These are phyloP conservation scores for Pachysandra terminalis DNA, from an alignment of 164 flowering plant genomes.

Conservation along the genomic window DNA sequence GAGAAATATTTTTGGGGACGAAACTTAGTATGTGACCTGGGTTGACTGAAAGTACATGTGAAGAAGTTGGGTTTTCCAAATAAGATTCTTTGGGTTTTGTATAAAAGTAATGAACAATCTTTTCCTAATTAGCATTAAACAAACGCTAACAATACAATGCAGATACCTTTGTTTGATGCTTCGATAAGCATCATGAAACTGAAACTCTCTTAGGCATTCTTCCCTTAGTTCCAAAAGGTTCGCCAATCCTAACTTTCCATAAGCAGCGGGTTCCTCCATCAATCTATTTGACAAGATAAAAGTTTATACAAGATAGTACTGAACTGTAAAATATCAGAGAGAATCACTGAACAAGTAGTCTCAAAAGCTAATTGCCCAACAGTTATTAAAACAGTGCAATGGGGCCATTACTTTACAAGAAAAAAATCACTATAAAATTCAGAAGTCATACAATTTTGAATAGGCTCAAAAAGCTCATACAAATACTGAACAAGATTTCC, in stretches of 20 bases:
- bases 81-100: too few species aligned
- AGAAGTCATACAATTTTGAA: not conserved
- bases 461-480: not conserved
- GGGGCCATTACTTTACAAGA: too few species aligned
- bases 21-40: too few species aligned
- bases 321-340: not conserved
- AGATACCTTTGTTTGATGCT: slow-evolving; percentile 91
- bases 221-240: slow-evolving; percentile 96
- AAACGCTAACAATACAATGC: not conserved
- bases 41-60: too few species aligned
- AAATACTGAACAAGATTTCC: not conserved
- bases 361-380: too few species aligned
- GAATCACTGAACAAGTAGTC: not conserved
- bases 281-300: slow-evolving; percentile 47
- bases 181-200: slow-evolving; percentile 86
- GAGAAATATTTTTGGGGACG: too few species aligned
- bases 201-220: slow-evolving; percentile 96
- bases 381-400: too few species aligned
- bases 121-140: not conserved
- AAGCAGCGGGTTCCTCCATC: slow-evolving; percentile 99
- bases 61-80: too few species aligned
- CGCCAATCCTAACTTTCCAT: slow-evolving; percentile 96
- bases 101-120: too few species aligned
- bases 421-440: not conserved
- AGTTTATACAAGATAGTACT: too few species aligned